A percentile compares a stretch with the other conserved stretches of the same genome.
phyloP scores from a whole-genome alignment of 345 rosid species.

The Populus ilicifolia region DNA sequence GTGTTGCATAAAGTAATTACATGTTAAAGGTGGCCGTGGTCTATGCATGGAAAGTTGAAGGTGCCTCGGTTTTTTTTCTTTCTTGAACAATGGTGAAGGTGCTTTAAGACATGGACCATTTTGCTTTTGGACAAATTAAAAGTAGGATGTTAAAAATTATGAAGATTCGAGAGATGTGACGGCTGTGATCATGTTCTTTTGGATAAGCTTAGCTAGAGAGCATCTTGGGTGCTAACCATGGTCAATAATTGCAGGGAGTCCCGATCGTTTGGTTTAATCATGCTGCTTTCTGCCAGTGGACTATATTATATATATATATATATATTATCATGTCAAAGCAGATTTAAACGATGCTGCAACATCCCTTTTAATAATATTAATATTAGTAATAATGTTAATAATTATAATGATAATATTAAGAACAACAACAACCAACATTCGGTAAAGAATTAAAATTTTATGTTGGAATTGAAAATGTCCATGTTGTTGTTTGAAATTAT shows the following conservation, averaged over 20 bases:
- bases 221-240: constrained; percentile 1
- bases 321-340: neutral
- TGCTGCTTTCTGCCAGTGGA: neutral
- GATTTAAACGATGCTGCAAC: neutral
- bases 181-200: constrained; percentile 11
- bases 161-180: constrained; percentile 21
- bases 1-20: neutral
- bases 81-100: neutral
- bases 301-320: no score
- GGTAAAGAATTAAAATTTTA: no score
- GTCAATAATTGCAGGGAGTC: constrained; percentile 27
- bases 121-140: neutral
- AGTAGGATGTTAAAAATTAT: neutral
- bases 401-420: no score
- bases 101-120: neutral
- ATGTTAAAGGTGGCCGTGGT: neutral
- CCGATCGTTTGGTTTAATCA: neutral
- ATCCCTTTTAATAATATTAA: no score
- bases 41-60: neutral
- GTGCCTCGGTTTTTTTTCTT: neutral
- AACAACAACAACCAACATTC: no score
- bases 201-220: constrained; percentile 20
- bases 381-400: no score
- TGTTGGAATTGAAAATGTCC: neutral
- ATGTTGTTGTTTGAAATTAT: neutral